Base-by-base conservation (phyloP, 345 rosid species). In the Syzygium aqueum region DNA sequence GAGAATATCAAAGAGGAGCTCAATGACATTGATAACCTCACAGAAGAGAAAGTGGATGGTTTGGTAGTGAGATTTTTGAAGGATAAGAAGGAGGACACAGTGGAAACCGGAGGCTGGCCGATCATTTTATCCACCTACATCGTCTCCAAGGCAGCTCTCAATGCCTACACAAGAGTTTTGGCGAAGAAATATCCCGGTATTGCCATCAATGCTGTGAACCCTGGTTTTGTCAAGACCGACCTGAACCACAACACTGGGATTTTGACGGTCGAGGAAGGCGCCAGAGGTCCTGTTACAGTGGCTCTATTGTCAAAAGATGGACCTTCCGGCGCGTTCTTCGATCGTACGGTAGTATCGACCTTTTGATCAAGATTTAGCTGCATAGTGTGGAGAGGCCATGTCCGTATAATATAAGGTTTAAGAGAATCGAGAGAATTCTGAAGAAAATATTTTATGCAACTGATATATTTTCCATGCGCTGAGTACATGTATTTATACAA, bases 71-170 rank as follows among this genome's bases (percentile, higher is more conserved):
- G 57, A 50, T 91, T 88, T 53, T 46, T 88, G 19, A 84, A 84
- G 40, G 91, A 89, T 49, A 85, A 51, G 25, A 91, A 89, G 87
- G 88, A 85, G 50, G 89, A 51, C 21, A 85, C 28, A 40, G 15
- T 56, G n/a, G 89, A 88, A 65, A 63, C 33, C 23, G 88, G 87
- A 56, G 88, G 85, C 16, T 87, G 89, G 90, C 92, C 92, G 7
- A 14, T 25, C 50, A 2, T 57, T 3, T 11, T 6, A 3, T 80
- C 78, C 0, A 51, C 61, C 40, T 87, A 87, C 57, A 8, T 77
- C 43, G 77, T 87, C 73, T 87, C 88, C 4, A 87, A 80, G 57
- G 78, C 77, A 40, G 11, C 33, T 15, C 88, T 87, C 53, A 87
- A 78, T 54, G 88, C 88, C 23, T 86, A 86, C 30, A 86, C 88